Conservation (phyloP, 257 asterid species). For the Mitragyna speciosa region DNA sequence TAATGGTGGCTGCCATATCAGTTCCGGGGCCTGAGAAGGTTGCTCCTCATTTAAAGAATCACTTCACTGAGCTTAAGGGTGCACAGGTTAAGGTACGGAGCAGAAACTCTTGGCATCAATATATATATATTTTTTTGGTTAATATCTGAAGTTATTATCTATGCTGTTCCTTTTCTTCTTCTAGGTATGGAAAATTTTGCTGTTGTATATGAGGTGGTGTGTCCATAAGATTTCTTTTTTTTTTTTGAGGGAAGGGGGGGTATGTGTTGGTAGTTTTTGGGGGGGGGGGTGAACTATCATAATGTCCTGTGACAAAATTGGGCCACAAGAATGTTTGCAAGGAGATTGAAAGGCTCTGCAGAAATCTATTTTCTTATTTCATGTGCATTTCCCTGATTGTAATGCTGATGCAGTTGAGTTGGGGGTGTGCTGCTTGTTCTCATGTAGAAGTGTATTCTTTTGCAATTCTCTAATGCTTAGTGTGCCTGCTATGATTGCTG, state of each 20-base stretch:
- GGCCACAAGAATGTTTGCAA: neutral
- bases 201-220: neutral
- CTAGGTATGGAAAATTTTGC: neutral
- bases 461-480: neutral
- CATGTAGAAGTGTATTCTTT: neutral
- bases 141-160: neutral
- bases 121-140: slow-evolving; percentile 3
- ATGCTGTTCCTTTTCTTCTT: neutral
- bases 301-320: neutral
- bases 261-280: neutral
- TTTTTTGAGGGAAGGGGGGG: neutral
- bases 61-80: slow-evolving; percentile 91
- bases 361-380: neutral
- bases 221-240: neutral
- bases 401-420: neutral
- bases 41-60: slow-evolving; percentile 79
- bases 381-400: neutral
- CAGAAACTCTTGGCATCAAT: slow-evolving; percentile 1
- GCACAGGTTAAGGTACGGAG: slow-evolving; percentile 90
- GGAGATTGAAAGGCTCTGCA: neutral
- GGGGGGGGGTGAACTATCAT: neutral
- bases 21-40: slow-evolving; percentile 96
- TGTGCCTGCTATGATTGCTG: neutral
- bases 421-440: neutral
- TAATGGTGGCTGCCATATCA: slow-evolving; percentile 95